phyloP scores from a whole-genome alignment of 2,329 filamentous ascomycete species.

The Calycina marina region DNA sequence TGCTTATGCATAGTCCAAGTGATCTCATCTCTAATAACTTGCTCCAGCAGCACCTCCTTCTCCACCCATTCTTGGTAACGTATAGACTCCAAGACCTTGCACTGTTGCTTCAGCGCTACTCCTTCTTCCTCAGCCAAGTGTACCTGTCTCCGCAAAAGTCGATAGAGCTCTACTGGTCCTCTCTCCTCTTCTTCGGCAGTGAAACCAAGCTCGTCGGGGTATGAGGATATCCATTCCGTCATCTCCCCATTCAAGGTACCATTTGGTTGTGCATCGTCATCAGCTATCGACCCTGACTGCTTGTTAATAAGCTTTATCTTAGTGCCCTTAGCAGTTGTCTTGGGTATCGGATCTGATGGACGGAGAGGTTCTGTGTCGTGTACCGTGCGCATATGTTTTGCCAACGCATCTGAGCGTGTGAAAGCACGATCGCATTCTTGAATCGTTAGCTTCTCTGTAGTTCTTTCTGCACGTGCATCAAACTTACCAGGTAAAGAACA shows the following conservation, averaged over 20 bases:
- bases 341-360: constrained; percentile 61
- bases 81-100: constrained; percentile 48
- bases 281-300: constrained; percentile 34
- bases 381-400: constrained; percentile 97
- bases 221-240: constrained; percentile 22
- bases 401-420: constrained; percentile 85
- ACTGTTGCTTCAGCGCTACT: constrained; percentile 48
- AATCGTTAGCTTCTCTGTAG: constrained; percentile 11
- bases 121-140: constrained; percentile 58
- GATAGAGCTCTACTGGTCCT: constrained; percentile 51
- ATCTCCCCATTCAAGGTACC: constrained; percentile 10
- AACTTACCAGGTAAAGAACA: constrained; percentile 76
- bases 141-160: constrained; percentile 45
- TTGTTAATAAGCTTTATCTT: constrained; percentile 52
- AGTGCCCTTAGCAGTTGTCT: constrained; percentile 32
- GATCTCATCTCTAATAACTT: constrained; percentile 51
- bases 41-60: constrained; percentile 67
- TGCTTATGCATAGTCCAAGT: too few species aligned
- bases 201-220: constrained; percentile 40
- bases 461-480: neutral
- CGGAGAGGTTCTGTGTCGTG: constrained; percentile 91
- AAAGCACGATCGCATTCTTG: constrained; percentile 94
- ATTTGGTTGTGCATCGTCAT: constrained; percentile 37
- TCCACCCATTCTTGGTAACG: constrained; percentile 63
- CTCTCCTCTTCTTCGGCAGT: constrained; percentile 46